These are phyloP conservation scores for Pseudocercospora musae DNA, from an alignment of 2,329 filamentous ascomycete genomes.

Conservation along the genomic window DNA sequence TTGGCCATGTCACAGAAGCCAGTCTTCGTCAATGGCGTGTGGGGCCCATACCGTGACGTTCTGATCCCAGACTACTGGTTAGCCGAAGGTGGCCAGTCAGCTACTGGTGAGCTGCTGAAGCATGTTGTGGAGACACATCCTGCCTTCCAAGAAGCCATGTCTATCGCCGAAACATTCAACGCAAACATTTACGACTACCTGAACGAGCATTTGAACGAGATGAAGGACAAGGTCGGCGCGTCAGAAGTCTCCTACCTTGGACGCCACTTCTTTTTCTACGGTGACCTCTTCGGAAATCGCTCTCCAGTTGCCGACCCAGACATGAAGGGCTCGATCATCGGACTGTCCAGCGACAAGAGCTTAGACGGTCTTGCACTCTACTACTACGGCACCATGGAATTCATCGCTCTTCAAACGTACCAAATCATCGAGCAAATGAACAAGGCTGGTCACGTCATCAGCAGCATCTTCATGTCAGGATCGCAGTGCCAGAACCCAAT, in stretches of 20 bases:
- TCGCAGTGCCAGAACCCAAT: slow-evolving; percentile 95
- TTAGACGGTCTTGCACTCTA: slow-evolving; percentile 83
- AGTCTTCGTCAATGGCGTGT: slow-evolving; percentile 91
- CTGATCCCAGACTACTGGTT: slow-evolving; percentile 92
- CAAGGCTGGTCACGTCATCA: slow-evolving; percentile 77
- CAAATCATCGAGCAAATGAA: slow-evolving; percentile 98
- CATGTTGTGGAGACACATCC: slow-evolving; percentile 95
- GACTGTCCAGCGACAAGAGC: slow-evolving; percentile 80
- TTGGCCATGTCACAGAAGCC: slow-evolving; percentile 91
- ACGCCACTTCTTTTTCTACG: slow-evolving; percentile 97
- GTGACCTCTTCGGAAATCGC: slow-evolving; percentile 94
- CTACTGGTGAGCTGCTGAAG: slow-evolving; percentile 89
- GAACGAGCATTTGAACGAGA: slow-evolving; percentile 77
- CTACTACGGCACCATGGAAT: slow-evolving; percentile 97
- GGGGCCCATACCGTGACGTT: slow-evolving; percentile 95
- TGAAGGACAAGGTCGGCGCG: slow-evolving; percentile 65
- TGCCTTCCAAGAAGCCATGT: slow-evolving; percentile 75
- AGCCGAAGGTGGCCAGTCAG: slow-evolving; percentile 94
- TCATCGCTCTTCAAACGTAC: slow-evolving; percentile 93
- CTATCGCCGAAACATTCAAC: slow-evolving; percentile 75
- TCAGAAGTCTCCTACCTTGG: slow-evolving; percentile 81
- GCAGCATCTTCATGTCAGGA: slow-evolving; percentile 97
- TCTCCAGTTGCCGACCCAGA: slow-evolving; percentile 87
- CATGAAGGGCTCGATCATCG: slow-evolving; percentile 89
- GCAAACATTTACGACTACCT: slow-evolving; percentile 94